Conservation (phyloP, 345 rosid genomes). For the Brassica nigra region DNA sequence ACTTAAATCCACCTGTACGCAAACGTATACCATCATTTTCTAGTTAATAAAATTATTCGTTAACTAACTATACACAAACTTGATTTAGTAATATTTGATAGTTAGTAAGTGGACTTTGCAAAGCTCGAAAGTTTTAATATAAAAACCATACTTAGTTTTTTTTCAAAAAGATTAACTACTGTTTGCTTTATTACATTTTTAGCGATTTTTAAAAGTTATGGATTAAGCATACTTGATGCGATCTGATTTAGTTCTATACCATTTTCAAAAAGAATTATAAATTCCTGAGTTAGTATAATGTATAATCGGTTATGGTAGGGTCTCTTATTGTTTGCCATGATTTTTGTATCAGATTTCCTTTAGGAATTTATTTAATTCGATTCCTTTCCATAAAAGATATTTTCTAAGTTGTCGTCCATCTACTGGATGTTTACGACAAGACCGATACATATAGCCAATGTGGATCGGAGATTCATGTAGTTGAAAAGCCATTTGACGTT, state of each 20-base stretch:
- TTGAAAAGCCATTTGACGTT: background rate
- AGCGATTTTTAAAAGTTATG: background rate
- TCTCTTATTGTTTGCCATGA: constrained; percentile 25
- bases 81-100: background rate
- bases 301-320: constrained; percentile 28
- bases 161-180: background rate
- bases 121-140: background rate
- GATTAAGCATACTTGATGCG: background rate
- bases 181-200: background rate
- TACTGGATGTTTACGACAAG: constrained; percentile 3
- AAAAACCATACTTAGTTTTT: background rate
- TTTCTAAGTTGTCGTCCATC: constrained; percentile 29
- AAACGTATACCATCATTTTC: background rate
- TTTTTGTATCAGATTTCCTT: background rate
- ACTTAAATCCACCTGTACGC: background rate
- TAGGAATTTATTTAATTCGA: background rate
- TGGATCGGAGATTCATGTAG: constrained; percentile 14
- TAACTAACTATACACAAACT: background rate
- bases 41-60: background rate
- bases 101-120: background rate
- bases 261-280: background rate
- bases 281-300: background rate
- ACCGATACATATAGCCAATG: constrained; percentile 19
- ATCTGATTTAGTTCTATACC: background rate
- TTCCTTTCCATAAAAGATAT: constrained; percentile 13